Evolutionary conservation across 371 early-diverging fungal species (phyloP).

Genomic region (Mortierella sp.): DNA sequence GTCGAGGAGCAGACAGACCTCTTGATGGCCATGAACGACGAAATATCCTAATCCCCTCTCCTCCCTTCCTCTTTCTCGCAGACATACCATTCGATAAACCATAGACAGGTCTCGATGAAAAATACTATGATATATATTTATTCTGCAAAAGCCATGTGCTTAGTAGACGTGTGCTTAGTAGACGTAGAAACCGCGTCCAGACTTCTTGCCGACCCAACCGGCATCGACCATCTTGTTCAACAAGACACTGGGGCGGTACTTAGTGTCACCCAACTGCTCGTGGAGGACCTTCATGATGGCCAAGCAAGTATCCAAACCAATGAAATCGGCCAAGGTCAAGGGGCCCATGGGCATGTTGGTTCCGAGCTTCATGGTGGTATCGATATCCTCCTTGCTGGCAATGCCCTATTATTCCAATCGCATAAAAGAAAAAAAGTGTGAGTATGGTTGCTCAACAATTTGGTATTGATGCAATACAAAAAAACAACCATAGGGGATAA

Average conservation of each 20-base stretch:
- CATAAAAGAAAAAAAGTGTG: not conserved
- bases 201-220: constrained; percentile 96
- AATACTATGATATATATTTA: not conserved
- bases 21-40: constrained; percentile 56
- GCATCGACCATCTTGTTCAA: constrained; percentile 97
- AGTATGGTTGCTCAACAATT: not conserved
- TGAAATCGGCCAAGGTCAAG: constrained; percentile 96
- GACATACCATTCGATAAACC: not conserved
- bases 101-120: not conserved
- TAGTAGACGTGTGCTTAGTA: constrained; percentile 62
- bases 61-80: not conserved
- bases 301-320: constrained; percentile 97
- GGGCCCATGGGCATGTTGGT: constrained; percentile 99
- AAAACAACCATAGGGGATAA: not conserved
- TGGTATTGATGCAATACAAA: not conserved
- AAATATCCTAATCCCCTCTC: not conserved
- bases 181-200: constrained; percentile 91
- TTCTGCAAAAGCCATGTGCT: no score
- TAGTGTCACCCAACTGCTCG: constrained; percentile 94
- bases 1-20: constrained; percentile 53
- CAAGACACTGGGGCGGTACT: constrained; percentile 95
- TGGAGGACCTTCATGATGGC: constrained; percentile 97
- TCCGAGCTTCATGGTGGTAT: constrained; percentile 97
- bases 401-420: constrained; percentile 71
- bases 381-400: constrained; percentile 96